Conservation (phyloP, 1,284 basidiomycete species). For the Ustilago hordei region DNA sequence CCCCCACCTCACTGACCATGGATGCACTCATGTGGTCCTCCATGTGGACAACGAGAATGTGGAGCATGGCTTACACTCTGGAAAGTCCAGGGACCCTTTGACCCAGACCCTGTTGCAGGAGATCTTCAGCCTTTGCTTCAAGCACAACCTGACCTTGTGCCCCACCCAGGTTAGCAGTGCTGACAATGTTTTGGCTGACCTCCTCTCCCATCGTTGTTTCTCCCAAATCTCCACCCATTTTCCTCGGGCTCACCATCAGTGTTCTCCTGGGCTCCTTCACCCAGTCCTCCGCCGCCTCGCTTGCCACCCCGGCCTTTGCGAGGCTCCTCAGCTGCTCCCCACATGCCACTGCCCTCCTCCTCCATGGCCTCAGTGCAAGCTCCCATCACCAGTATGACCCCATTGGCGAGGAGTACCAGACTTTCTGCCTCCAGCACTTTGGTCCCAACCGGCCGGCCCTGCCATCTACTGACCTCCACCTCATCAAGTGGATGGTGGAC, state of each 20-base stretch:
- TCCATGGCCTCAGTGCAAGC: not conserved
- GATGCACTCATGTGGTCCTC: not conserved
- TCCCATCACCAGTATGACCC: not conserved
- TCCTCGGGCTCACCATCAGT: not conserved
- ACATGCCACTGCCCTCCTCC: not conserved
- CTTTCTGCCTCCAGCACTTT: conserved; percentile 2
- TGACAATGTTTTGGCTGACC: not conserved
- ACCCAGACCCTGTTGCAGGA: not conserved
- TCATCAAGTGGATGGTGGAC: not conserved
- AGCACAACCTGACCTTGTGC: not conserved
- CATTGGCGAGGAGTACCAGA: not conserved
- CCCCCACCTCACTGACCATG: not conserved
- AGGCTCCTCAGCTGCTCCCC: not conserved
- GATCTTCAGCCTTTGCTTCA: conserved; percentile 4
- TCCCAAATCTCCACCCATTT: not conserved
- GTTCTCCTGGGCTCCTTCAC: not conserved
- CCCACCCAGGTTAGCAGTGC: not conserved
- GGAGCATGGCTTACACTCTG: not conserved
- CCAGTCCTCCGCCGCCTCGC: not conserved
- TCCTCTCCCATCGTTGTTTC: not conserved
- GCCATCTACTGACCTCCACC: not conserved
- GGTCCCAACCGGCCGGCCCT: not conserved
- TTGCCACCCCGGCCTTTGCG: not conserved
- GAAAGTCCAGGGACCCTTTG: not conserved
- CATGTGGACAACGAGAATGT: not conserved